Conservation (phyloP, 768 basidiomycete genomes). For the Phaeolepiota aurea region DNA sequence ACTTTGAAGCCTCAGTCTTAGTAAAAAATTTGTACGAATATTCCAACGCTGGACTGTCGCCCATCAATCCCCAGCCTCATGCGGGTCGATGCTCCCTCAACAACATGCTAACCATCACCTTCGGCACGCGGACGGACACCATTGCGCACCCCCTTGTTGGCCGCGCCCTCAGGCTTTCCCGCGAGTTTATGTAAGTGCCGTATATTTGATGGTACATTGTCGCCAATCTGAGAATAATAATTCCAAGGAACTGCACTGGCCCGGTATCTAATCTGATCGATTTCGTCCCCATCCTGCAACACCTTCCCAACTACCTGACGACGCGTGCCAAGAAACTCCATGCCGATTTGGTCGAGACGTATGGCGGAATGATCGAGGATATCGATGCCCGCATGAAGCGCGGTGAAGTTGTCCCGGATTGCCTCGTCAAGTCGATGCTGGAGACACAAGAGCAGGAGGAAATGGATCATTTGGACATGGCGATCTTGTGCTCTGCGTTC, state of each 20-base stretch:
- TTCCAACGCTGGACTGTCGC: conserved; percentile 18
- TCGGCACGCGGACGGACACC: conserved; percentile 31
- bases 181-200: conserved; percentile 34
- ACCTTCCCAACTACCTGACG: conserved; percentile 26
- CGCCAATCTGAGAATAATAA: no score
- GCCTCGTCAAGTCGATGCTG: conserved; percentile 31
- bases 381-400: conserved; percentile 24
- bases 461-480: conserved; percentile 29
- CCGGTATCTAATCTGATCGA: conserved; percentile 37
- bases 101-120: conserved; percentile 37
- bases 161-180: conserved; percentile 24
- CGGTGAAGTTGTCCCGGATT: conserved; percentile 32
- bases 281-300: conserved; percentile 33
- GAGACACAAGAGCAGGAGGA: conserved; percentile 21
- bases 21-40: conserved; percentile 26
- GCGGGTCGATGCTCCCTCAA: conserved; percentile 31
- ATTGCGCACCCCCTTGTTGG: conserved; percentile 28
- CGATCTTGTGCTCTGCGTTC: conserved; percentile 30
- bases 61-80: conserved; percentile 30
- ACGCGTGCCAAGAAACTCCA: conserved; percentile 31
- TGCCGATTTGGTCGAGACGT: conserved; percentile 23
- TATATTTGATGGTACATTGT: not conserved
- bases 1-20: conserved; percentile 29
- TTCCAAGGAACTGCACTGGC: conserved; percentile 28
- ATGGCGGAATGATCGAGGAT: conserved; percentile 29